A percentile compares a stretch with the other conserved stretches of the same genome.
Conservation (phyloP, 2,329 filamentous ascomycete genomes). For the Meredithiella fracta region DNA sequence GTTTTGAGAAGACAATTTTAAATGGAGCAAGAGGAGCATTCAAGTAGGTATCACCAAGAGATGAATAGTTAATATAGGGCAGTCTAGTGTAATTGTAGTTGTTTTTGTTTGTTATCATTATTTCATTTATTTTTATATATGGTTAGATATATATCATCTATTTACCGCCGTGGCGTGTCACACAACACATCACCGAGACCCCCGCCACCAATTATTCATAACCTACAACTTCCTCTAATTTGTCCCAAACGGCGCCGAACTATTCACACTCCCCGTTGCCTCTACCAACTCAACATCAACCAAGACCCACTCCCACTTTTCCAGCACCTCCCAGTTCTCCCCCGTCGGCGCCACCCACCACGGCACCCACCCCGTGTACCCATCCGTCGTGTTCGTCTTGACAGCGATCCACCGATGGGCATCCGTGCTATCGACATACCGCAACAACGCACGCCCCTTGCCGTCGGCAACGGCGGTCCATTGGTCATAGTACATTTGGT, state of each 20-base stretch:
- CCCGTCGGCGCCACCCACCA: constrained; percentile 11
- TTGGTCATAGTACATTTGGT: constrained; percentile 5
- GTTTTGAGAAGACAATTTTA: no score
- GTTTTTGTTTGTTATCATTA: no score
- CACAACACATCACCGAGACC: not conserved
- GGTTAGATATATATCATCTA: no score
- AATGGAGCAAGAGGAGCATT: no score
- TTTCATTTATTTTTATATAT: no score
- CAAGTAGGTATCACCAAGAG: no score
- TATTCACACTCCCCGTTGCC: constrained; percentile 11
- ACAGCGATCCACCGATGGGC: constrained; percentile 12
- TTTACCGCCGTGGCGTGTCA: not conserved
- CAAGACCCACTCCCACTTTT: constrained; percentile 8
- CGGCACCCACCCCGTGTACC: constrained; percentile 12
- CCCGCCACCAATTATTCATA: not conserved
- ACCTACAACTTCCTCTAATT: not conserved
- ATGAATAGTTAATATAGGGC: no score
- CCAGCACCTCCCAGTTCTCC: not conserved
- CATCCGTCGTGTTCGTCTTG: constrained; percentile 12
- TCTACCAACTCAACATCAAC: constrained; percentile 11
- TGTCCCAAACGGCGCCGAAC: constrained; percentile 11
- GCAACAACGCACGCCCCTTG: constrained; percentile 5
- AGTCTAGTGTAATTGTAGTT: no score
- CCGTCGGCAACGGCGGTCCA: constrained; percentile 3
- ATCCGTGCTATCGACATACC: constrained; percentile 4